phyloP scores from a whole-genome alignment of 148 eudicot species.

The Beta vulgaris region DNA sequence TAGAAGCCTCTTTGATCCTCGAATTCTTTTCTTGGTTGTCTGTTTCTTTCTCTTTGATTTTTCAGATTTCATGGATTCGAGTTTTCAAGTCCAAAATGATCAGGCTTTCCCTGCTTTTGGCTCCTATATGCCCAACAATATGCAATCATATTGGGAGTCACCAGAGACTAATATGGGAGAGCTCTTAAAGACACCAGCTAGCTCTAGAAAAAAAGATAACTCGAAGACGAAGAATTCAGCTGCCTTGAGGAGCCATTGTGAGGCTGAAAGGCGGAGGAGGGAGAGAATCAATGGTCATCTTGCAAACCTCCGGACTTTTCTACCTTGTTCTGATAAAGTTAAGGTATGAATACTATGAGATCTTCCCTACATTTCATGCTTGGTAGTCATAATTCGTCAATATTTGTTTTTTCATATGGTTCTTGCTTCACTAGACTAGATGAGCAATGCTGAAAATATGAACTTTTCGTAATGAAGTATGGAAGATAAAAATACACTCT shows the following conservation, averaged over 20 bases:
- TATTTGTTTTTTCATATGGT: too few species aligned
- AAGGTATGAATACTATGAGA: too few species aligned
- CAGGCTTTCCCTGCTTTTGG: constrained; percentile 22
- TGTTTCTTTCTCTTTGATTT: neutral
- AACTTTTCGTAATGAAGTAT: too few species aligned
- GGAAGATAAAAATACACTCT: too few species aligned
- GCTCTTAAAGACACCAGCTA: constrained; percentile 3
- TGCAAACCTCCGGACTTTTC: constrained; percentile 29
- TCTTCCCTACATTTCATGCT: neutral
- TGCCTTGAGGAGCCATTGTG: constrained; percentile 33
- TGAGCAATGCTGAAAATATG: too few species aligned
- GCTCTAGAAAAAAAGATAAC: constrained; percentile 7
- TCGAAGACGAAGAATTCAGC: constrained; percentile 21
- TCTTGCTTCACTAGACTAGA: too few species aligned
- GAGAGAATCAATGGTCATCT: constrained; percentile 35
- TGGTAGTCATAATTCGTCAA: neutral
- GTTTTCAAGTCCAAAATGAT: constrained; percentile 17
- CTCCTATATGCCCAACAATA: constrained; percentile 16
- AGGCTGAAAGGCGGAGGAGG: constrained; percentile 35
- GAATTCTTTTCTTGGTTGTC: neutral
- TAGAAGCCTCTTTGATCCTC: neutral
- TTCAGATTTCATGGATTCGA: constrained; percentile 19
- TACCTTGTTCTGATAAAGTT: constrained; percentile 30
- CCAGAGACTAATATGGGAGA: constrained; percentile 8
- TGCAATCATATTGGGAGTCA: constrained; percentile 18